Base-by-base conservation (phyloP, 2,329 filamentous ascomycete genomes). In the Colletotrichum karsti region DNA sequence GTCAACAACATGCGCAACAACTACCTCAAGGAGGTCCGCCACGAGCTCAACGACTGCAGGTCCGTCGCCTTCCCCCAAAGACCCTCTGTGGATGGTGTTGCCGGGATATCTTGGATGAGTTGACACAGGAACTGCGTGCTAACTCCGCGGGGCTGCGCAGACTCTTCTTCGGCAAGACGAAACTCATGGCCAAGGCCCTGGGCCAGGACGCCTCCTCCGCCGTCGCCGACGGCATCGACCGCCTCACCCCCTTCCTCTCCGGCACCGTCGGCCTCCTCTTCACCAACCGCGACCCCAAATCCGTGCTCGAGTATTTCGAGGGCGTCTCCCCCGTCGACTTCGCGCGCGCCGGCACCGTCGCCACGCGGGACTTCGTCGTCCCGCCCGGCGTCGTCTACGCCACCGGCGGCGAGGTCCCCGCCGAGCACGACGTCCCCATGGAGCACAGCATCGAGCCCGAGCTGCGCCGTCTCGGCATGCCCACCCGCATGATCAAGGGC, bases 1-100 rank as follows among this genome's bases (percentile, higher is more conserved):
- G 91, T 99, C 74, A 93, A 97, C 78, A 98, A 98, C 85, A 97
- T 97, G 94, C 94, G 96, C 80, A 99, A 99, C 85, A 97, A 91
- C 74, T 95, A 97, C 81, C 85, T 98, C 76, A 97, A 98, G 84
- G 90, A 94, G 76, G 93, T 98, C 74, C 91, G 95, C 74, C 88
- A 90, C 72, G 92, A 97, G 75, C 91, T 98, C 74, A 86, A 87
- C 55, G 94, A 98, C 83, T 92, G 92, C 85, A 90, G 93, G 93
- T 96, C 83, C 73, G 86, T 80, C 42, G 48, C 26, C 55, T 61
- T 55, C 53, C 42, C 41, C 53, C 35, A 4, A 9, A 26, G 20
- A 18, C 35, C 10, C 12, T 5, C 13, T 53, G n/a, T n/a, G 5
- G 24, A 30, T 30, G 37, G 37, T n/a, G n/a, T n/a, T n/a, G n/a